Evolutionary conservation across 208 protist genomes (phyloP).

Genomic region (Porcisia deanei): DNA sequence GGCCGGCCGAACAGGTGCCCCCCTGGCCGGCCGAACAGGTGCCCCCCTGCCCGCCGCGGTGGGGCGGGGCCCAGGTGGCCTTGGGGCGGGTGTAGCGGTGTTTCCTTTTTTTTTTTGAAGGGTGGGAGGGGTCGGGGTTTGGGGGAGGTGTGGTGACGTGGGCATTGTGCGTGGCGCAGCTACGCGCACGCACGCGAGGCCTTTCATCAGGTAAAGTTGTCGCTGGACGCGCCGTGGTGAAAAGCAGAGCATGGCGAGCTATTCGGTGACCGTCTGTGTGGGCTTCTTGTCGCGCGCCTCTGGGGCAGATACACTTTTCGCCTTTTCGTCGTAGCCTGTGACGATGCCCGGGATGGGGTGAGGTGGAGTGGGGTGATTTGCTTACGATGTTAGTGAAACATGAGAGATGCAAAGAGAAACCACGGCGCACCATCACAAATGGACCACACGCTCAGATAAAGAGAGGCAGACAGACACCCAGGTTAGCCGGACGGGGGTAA

Average conservation of each 20-base stretch:
- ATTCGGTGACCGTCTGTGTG: neutral
- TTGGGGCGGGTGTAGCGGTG: neutral
- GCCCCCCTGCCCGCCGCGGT: neutral
- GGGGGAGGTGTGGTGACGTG: neutral
- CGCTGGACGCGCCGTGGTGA: neutral
- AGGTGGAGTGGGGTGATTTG: neutral
- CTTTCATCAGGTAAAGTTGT: neutral
- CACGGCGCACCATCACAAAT: neutral
- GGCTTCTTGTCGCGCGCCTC: neutral
- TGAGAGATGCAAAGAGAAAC: neutral
- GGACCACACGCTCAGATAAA: neutral
- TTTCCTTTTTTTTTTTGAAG: neutral
- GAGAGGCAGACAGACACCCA: neutral
- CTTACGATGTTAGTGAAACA: conserved; percentile 11
- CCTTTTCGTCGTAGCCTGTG: neutral
- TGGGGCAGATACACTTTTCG: neutral
- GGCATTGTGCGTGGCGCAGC: neutral
- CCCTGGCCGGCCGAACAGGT: too few species aligned
- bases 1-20: too few species aligned
- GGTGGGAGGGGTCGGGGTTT: neutral
- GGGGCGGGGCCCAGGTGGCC: neutral
- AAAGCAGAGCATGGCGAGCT: neutral
- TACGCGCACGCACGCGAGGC: neutral
- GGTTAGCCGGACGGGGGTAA: too few species aligned
- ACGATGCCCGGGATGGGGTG: too few species aligned